Percentiles rank a stretch among this genome's conserved stretches.
phyloP scores from a whole-genome alignment of 2,329 filamentous ascomycete genomes.

The Xylariaceae sp. region DNA sequence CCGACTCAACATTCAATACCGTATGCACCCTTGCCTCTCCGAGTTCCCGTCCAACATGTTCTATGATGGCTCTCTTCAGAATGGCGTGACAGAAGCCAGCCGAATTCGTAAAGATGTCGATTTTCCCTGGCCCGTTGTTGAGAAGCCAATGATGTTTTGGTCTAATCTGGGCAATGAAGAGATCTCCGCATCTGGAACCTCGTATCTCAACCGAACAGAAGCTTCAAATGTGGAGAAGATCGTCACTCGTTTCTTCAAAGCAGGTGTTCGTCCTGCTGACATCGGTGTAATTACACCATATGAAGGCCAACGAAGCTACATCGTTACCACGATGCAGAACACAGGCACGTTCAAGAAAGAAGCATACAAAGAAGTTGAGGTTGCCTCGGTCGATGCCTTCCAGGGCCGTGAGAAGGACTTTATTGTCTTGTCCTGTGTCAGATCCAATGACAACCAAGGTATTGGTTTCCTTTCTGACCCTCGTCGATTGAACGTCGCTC shows the following conservation, averaged over 20 bases:
- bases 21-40: conserved; percentile 97
- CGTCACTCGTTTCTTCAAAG: conserved; percentile 97
- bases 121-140: conserved; percentile 93
- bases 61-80: conserved; percentile 95
- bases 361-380: conserved; percentile 96
- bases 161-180: conserved; percentile 96
- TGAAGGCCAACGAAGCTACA: conserved; percentile 95
- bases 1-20: conserved; percentile 93
- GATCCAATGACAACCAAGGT: conserved; percentile 97
- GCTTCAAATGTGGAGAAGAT: conserved; percentile 98
- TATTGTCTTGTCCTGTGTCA: conserved; percentile 94
- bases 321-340: conserved; percentile 99
- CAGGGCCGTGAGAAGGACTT: conserved; percentile 99
- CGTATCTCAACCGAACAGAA: conserved; percentile 96
- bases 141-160: conserved; percentile 99
- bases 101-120: conserved; percentile 89
- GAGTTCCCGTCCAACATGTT: conserved; percentile 99
- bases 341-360: conserved; percentile 98
- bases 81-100: conserved; percentile 87
- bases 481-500: conserved; percentile 91
- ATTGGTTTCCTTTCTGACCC: conserved; percentile 98
- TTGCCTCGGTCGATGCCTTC: conserved; percentile 97
- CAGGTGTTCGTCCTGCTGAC: conserved; percentile 85
- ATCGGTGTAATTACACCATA: conserved; percentile 99
- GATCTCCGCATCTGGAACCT: conserved; percentile 95